Base-by-base conservation (phyloP, 352 stramenopile genomes). In the Pythium dissimile region DNA sequence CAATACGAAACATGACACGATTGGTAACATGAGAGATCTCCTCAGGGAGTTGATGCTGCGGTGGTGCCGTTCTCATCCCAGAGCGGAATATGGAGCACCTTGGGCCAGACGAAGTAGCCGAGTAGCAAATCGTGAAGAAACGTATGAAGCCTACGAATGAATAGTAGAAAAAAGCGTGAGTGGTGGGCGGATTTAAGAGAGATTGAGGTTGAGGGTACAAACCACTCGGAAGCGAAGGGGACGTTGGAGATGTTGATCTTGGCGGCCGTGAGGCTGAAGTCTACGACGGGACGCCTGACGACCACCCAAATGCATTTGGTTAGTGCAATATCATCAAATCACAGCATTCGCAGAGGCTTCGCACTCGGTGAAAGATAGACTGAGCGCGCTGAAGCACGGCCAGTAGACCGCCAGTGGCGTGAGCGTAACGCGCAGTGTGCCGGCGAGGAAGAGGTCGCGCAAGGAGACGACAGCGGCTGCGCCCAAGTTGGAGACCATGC, bases 171-270 rank as follows among this genome's bases (percentile, higher is more conserved):
- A 20, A 28, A 23, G 24, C 23, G 45, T 57, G n/a, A 37, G 30
- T 12, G 18, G n/a, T 18, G 32, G 28, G 27, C 16, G 28, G 23
- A 41, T 27, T 32, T 4, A 15, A 20, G 7, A 8, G 32, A 15
- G 21, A 32, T 31, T 20, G 21, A 51, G 49, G 34, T 32, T 12
- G 6, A 9, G 18, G 13, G 12, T 18, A 61, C 66, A 32, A 35
- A 92, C 82, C 80, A 92, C 45, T 92, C 80, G 13, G 82, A 92
- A 16, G 81, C 80, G 64, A 89, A 92, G 10, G 82, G 79, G 24
- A 92, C 80, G 61, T 88, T 89, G 27, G 80, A 71, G 50, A 89
- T 75, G 73, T 89, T 89, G 77, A 92, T 92, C 61, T 89, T 92
- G 55, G 82, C 82, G 13, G 82, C 82, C 0, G 75, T 92, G 47